A percentile compares a stretch with the other conserved stretches of the same genome.
These are phyloP conservation scores for Mucor circinelloides DNA, from an alignment of 371 early-diverging fungal genomes.

Conservation along the genomic window DNA sequence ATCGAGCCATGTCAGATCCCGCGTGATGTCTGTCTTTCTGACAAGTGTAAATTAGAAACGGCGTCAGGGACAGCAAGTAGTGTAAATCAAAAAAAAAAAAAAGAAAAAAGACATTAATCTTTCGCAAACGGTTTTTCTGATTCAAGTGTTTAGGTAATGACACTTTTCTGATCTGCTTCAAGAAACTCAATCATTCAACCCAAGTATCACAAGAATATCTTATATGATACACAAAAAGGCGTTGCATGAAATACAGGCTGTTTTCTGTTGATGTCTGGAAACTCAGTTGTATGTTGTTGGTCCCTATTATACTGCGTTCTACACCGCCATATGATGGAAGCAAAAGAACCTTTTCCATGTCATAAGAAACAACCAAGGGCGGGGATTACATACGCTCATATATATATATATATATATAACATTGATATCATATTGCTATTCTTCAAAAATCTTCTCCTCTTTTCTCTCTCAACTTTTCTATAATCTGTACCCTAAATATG, in stretches of 20 bases:
- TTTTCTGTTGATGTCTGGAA: neutral
- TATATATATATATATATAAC: neutral
- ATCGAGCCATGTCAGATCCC: neutral
- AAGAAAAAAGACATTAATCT: neutral
- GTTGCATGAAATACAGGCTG: neutral
- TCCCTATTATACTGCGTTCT: conserved; percentile 1
- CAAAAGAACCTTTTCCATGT: neutral
- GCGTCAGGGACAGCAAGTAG: neutral
- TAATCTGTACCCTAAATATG: neutral
- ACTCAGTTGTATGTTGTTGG: neutral
- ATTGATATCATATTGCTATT: neutral
- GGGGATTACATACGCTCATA: neutral
- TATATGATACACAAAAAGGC: neutral
- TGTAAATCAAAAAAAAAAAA: neutral
- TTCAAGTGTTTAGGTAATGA: neutral
- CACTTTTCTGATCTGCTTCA: neutral
- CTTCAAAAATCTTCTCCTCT: neutral
- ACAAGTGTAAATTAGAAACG: neutral
- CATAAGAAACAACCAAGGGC: neutral
- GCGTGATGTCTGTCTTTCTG: neutral
- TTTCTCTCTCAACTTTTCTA: neutral
- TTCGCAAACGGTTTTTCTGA: neutral
- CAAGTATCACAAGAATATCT: neutral
- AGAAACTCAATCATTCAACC: neutral
- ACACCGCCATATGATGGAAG: neutral